These are phyloP conservation scores for Mortierella hygrophila DNA, from an alignment of 192 early-diverging fungal species.

Conservation along the genomic window DNA sequence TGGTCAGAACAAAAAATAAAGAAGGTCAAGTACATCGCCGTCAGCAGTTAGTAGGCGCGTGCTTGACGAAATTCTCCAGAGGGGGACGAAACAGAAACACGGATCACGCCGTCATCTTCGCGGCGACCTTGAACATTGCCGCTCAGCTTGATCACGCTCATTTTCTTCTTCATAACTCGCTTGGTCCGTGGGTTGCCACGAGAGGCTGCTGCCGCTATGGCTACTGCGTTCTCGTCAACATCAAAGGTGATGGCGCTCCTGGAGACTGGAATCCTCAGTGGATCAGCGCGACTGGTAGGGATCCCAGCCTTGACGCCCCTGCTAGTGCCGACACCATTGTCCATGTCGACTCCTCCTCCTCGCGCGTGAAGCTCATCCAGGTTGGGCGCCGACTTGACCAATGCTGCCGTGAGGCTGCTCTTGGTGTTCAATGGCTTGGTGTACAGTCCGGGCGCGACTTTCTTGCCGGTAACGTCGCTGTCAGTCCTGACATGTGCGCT, in stretches of 20 bases:
- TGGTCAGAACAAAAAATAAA: not conserved
- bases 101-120: conserved; percentile 47
- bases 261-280: conserved; percentile 16
- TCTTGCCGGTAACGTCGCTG: not conserved
- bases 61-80: not conserved
- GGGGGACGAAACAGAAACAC: conserved; percentile 25
- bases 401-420: conserved; percentile 29
- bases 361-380: conserved; percentile 13
- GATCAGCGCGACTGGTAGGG: not conserved
- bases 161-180: conserved; percentile 56
- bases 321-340: conserved; percentile 7
- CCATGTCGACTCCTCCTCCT: not conserved
- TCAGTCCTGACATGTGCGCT: conserved; percentile 1
- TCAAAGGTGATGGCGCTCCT: conserved; percentile 38
- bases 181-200: conserved; percentile 14
- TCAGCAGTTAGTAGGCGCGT: not conserved
- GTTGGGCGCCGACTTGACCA: conserved; percentile 19
- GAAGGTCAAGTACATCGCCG: too few relatives aligned
- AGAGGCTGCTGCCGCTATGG: conserved; percentile 8
- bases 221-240: conserved; percentile 18
- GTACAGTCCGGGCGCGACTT: not conserved
- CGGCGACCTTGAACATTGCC: conserved; percentile 51
- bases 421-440: conserved; percentile 14
- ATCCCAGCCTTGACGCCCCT: not conserved
- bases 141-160: conserved; percentile 49